phyloP scores from a whole-genome alignment of 2,329 filamentous ascomycete genomes.

The Exophiala calicioides region DNA sequence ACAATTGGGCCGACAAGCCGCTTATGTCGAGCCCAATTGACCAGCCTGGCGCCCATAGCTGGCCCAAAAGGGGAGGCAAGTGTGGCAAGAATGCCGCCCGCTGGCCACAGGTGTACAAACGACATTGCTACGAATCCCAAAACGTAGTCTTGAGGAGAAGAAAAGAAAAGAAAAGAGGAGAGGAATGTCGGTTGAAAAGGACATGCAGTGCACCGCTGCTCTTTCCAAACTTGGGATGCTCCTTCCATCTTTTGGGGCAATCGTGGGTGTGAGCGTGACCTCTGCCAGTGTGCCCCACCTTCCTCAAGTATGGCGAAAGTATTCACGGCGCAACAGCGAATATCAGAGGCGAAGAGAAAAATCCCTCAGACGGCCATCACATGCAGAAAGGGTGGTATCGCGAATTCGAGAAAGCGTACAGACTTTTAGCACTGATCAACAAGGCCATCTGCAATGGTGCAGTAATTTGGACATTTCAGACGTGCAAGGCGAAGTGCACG shows the following conservation, averaged over 20 bases:
- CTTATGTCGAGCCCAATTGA: slow-evolving; percentile 2
- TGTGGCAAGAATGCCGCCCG: slow-evolving; percentile 11
- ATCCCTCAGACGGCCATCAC: background rate
- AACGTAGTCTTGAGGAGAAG: slow-evolving; percentile 12
- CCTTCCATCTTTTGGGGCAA: slow-evolving; percentile 13
- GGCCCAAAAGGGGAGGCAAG: slow-evolving; percentile 10
- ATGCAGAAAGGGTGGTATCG: background rate
- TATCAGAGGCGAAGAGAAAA: too few species aligned
- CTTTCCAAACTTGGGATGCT: too few species aligned
- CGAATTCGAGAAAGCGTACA: too few species aligned
- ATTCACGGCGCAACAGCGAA: background rate
- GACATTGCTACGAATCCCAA: slow-evolving; percentile 12
- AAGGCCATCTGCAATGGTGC: too few species aligned
- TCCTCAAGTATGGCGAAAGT: background rate
- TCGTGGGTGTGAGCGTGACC: background rate
- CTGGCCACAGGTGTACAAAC: slow-evolving; percentile 9
- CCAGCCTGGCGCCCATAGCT: slow-evolving; percentile 11
- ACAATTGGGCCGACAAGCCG: too few species aligned
- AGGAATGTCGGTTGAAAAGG: slow-evolving; percentile 6
- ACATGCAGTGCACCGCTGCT: slow-evolving; percentile 6
- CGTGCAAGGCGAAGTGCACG: too few species aligned
- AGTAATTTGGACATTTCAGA: too few species aligned
- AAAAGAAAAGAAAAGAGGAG: background rate
- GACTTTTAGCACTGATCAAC: too few species aligned
- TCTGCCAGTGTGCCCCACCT: background rate